Conservation (phyloP, 441 rosid genomes). For the Dalechampia spathulata region DNA sequence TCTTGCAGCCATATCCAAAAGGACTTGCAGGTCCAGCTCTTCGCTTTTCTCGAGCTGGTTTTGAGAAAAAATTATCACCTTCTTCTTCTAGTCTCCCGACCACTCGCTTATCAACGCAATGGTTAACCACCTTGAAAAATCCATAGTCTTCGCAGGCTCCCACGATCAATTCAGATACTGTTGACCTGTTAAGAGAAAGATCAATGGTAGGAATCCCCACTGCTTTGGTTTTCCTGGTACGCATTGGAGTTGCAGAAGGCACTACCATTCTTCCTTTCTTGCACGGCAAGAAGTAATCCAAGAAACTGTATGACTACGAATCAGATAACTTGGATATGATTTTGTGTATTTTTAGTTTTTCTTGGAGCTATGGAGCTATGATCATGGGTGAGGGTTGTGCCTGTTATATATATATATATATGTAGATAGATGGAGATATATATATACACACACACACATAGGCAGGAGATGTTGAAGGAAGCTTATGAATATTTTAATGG, state of each 20-base stretch:
- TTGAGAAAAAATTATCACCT: constrained; percentile 44
- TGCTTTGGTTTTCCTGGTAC: constrained; percentile 38
- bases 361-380: constrained; percentile 5
- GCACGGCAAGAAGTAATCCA: too few relatives aligned
- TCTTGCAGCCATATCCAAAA: constrained; percentile 73
- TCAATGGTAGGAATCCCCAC: constrained; percentile 56
- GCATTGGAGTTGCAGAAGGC: constrained; percentile 32
- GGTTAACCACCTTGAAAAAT: constrained; percentile 73
- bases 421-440: too few relatives aligned
- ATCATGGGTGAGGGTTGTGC: constrained; percentile 16
- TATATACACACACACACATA: constrained; percentile 12
- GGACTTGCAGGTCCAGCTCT: constrained; percentile 50
- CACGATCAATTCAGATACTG: constrained; percentile 41
- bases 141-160: constrained; percentile 68
- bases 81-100: constrained; percentile 48
- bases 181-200: constrained; percentile 47
- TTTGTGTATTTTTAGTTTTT: too few relatives aligned
- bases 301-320: too few relatives aligned
- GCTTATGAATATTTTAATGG: neutral
- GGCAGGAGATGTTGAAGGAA: constrained; percentile 1
- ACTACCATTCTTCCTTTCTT: constrained; percentile 37
- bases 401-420: too few relatives aligned
- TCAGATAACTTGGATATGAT: too few relatives aligned
- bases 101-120: constrained; percentile 36
- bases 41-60: constrained; percentile 49